Evolutionary conservation across 805 yeast genomes (phyloP).

Genomic region (Wickerhamiella sergipiensis): DNA sequence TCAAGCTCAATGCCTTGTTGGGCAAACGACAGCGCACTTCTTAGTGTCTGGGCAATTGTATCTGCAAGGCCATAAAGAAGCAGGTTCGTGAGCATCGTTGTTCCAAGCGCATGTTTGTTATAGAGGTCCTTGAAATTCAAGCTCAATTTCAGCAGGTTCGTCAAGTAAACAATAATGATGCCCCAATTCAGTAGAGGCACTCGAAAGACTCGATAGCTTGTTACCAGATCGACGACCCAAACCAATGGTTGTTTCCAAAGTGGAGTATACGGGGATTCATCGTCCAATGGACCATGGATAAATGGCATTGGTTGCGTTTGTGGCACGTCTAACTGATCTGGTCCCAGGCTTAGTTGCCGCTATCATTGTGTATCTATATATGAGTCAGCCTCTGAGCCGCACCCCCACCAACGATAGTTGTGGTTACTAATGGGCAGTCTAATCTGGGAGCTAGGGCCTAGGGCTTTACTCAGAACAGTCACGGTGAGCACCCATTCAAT

Average conservation of each 20-base stretch:
- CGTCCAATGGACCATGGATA: background rate
- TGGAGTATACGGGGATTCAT: background rate
- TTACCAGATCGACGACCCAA: background rate
- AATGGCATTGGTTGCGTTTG: background rate
- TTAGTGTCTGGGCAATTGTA: slow-evolving; percentile 67
- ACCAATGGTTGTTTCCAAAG: background rate
- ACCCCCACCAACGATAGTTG: no score
- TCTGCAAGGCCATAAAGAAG: slow-evolving; percentile 85
- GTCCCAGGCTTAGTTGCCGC: no score
- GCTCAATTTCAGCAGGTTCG: slow-evolving; percentile 21
- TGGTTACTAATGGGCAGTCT: no score
- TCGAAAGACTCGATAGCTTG: slow-evolving; percentile 13
- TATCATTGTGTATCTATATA: no score
- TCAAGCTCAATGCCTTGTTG: slow-evolving; percentile 1
- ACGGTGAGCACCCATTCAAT: background rate
- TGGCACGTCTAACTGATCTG: background rate
- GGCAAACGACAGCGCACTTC: slow-evolving; percentile 25
- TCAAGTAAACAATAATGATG: slow-evolving; percentile 21
- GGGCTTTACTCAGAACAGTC: background rate
- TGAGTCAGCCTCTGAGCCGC: no score
- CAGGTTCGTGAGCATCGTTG: slow-evolving; percentile 68
- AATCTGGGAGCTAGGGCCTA: background rate
- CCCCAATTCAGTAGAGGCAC: slow-evolving; percentile 26
- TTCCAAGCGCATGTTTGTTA: slow-evolving; percentile 49
- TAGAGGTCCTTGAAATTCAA: slow-evolving; percentile 29